A percentile compares a stretch with the other conserved stretches of the same genome.
Evolutionary conservation across 1,284 basidiomycete species (phyloP).

Genomic region (Amylostereum areolatum): DNA sequence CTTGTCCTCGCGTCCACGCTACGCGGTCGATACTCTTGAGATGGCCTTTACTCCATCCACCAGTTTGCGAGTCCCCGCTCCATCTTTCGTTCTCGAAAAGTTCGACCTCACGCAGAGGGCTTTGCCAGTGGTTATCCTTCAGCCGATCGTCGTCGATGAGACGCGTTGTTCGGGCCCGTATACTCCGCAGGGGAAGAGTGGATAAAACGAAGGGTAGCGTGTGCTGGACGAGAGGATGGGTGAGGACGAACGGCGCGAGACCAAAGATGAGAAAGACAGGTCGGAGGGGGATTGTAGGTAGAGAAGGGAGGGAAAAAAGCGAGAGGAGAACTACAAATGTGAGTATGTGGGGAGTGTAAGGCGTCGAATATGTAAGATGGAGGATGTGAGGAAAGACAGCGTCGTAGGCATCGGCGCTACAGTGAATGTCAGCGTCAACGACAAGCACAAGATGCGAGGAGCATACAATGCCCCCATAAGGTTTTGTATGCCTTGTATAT

Average conservation of each 20-base stretch:
- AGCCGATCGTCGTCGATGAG: conserved; percentile 60
- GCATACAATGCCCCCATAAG: conserved; percentile 71
- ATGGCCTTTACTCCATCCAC: conserved; percentile 54
- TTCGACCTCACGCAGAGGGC: conserved; percentile 60
- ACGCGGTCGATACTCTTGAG: conserved; percentile 48
- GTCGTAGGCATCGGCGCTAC: conserved; percentile 41
- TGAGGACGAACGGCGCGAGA: conserved; percentile 42
- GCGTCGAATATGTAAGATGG: conserved; percentile 43
- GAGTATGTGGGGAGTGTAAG: conserved; percentile 50
- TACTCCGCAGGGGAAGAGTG: conserved; percentile 14
- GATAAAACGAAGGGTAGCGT: conserved; percentile 22
- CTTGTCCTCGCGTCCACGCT: conserved; percentile 65
- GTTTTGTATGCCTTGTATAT: conserved; percentile 75
- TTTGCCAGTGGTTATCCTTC: conserved; percentile 54
- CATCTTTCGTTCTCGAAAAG: conserved; percentile 76
- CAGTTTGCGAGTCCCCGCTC: conserved; percentile 20
- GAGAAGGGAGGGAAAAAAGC: conserved; percentile 40
- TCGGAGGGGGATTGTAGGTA: conserved; percentile 50
- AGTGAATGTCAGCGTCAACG: neutral
- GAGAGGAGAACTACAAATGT: conserved; percentile 38
- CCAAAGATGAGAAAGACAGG: conserved; percentile 50
- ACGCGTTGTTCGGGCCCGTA: conserved; percentile 29
- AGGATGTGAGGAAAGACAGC: conserved; percentile 26
- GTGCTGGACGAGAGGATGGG: conserved; percentile 42
- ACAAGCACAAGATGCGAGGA: neutral